Evolutionary conservation across 768 basidiomycete species (phyloP).

Genomic region (Kwoniella sp.): DNA sequence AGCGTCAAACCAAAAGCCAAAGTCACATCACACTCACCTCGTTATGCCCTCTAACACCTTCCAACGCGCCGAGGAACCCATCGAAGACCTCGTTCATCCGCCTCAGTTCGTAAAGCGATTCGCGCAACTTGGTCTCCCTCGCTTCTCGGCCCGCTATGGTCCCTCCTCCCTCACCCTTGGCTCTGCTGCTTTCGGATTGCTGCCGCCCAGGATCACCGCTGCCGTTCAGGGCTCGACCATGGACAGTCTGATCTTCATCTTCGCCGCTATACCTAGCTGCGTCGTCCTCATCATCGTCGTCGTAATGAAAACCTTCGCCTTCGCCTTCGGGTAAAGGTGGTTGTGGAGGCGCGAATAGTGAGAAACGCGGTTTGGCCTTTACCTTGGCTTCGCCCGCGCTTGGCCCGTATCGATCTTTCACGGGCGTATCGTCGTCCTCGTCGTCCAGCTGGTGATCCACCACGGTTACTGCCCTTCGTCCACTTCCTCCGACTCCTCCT

Average conservation of each 20-base stretch:
- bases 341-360: slow-evolving; percentile 38
- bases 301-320: slow-evolving; percentile 13
- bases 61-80: slow-evolving; percentile 42
- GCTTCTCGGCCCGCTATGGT: slow-evolving; percentile 4
- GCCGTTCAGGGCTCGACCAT: too few relatives aligned
- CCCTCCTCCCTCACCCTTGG: background rate
- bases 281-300: slow-evolving; percentile 18
- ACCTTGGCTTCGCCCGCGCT: background rate
- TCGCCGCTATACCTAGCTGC: too few relatives aligned
- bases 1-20: background rate
- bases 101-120: slow-evolving; percentile 52
- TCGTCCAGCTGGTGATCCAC: background rate
- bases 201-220: background rate
- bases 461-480: background rate
- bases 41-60: slow-evolving; percentile 51
- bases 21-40: slow-evolving; percentile 44
- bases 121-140: slow-evolving; percentile 39
- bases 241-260: slow-evolving; percentile 34
- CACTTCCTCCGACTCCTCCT: background rate
- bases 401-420: background rate
- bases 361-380: slow-evolving; percentile 41
- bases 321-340: slow-evolving; percentile 18
- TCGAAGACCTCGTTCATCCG: slow-evolving; percentile 56
- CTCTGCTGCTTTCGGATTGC: background rate
- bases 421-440: background rate